These are phyloP conservation scores for Casuarina glauca DNA, from an alignment of 306 rosid genomes.

Conservation along the genomic window DNA sequence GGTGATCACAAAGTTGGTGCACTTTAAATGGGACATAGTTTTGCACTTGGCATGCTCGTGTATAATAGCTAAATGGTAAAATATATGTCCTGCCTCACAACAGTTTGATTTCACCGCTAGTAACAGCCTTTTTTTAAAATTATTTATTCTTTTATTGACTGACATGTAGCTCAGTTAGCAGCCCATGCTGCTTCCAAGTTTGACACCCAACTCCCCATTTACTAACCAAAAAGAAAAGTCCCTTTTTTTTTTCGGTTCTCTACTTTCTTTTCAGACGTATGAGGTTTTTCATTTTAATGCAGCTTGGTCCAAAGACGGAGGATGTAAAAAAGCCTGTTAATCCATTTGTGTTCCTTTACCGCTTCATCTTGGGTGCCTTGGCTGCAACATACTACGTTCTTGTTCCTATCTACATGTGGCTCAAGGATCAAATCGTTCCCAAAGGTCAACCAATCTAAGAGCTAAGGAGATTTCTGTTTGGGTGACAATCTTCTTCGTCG, in stretches of 20 bases:
- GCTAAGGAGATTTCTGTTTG: neutral
- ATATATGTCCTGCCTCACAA: neutral
- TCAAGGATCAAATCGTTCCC: slow-evolving; percentile 85
- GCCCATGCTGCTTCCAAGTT: too few relatives aligned
- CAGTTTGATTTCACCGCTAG: neutral
- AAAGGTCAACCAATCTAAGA: slow-evolving; percentile 79
- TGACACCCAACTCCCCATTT: too few relatives aligned
- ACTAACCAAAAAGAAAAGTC: too few relatives aligned
- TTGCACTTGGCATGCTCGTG: neutral
- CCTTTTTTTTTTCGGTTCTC: neutral
- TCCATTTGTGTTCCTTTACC: slow-evolving; percentile 50
- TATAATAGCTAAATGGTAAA: neutral
- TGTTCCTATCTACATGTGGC: slow-evolving; percentile 91
- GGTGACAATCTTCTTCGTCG: slow-evolving; percentile 19
- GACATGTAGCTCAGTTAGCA: too few relatives aligned
- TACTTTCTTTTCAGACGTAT: neutral
- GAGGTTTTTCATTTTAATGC: slow-evolving; percentile 35
- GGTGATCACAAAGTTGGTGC: neutral
- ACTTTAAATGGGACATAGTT: too few relatives aligned
- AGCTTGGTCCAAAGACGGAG: slow-evolving; percentile 98
- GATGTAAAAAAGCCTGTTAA: slow-evolving; percentile 68
- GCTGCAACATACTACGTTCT: slow-evolving; percentile 81
- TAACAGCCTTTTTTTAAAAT: neutral
- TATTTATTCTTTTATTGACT: neutral
- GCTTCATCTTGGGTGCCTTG: slow-evolving; percentile 70